Percentiles rank a stretch among this genome's conserved stretches.
Conservation (phyloP, 352 stramenopile genomes). For the Phytophthora constricta region DNA sequence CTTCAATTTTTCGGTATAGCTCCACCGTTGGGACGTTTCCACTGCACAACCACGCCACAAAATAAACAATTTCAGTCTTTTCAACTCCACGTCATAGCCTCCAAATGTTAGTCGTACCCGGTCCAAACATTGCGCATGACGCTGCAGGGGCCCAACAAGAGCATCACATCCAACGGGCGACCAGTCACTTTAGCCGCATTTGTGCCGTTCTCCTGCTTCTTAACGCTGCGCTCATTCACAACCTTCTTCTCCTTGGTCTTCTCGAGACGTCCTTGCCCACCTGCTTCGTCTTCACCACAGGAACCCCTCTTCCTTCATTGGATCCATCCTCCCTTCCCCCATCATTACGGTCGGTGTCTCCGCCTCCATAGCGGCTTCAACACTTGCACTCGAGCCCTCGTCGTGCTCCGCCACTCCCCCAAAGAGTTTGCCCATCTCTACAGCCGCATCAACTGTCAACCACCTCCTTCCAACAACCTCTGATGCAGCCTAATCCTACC, state of each 20-base stretch:
- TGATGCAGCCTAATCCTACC: constrained; percentile 22
- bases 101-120: constrained; percentile 16
- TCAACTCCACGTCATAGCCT: neutral
- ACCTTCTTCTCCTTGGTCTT: neutral
- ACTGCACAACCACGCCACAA: constrained; percentile 10
- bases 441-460: neutral
- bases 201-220: neutral
- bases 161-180: constrained; percentile 15
- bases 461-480: neutral
- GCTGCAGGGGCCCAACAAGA: constrained; percentile 42
- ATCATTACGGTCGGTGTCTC: neutral
- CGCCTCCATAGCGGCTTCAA: constrained; percentile 9
- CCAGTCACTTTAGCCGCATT: neutral
- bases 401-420: constrained; percentile 49
- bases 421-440: constrained; percentile 63
- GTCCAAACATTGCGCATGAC: constrained; percentile 31
- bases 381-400: constrained; percentile 11
- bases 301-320: neutral
- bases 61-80: neutral
- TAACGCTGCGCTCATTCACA: neutral
- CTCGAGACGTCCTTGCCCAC: neutral
- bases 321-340: neutral
- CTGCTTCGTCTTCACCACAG: neutral
- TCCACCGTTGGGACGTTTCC: constrained; percentile 20
- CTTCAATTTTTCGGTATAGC: constrained; percentile 18